Evolutionary conservation across 106 monocot species (phyloP).

Genomic region (Platanthera zijinensis): DNA sequence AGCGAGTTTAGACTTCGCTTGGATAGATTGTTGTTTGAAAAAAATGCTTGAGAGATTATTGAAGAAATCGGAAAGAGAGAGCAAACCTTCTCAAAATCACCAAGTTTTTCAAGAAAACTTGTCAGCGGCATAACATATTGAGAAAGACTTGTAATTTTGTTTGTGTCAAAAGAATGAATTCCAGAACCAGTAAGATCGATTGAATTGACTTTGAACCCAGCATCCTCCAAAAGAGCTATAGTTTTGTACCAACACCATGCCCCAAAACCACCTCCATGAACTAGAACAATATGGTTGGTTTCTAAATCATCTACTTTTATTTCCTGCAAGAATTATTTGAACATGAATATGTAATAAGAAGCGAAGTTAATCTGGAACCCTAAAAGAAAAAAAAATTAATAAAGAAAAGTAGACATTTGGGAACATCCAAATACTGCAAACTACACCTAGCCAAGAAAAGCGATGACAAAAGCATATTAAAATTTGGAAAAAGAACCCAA

Average conservation of each 20-base stretch:
- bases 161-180: slow-evolving; percentile 68
- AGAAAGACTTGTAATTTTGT: slow-evolving; percentile 60
- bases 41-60: no score
- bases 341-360: no score
- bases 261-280: slow-evolving; percentile 97
- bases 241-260: slow-evolving; percentile 99
- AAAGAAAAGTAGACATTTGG: no score
- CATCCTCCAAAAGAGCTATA: slow-evolving; percentile 74
- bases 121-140: slow-evolving; percentile 75
- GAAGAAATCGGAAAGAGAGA: background rate
- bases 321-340: slow-evolving; percentile 26
- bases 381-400: no score
- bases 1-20: no score
- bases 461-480: no score
- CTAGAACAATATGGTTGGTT: slow-evolving; percentile 72
- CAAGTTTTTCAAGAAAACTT: slow-evolving; percentile 58
- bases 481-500: no score
- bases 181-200: slow-evolving; percentile 80
- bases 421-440: no score
- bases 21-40: no score
- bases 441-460: no score
- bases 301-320: slow-evolving; percentile 63
- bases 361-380: no score
- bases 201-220: slow-evolving; percentile 79
- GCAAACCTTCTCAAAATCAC: slow-evolving; percentile 63